A percentile compares a stretch with the other conserved stretches of the same genome.
These are phyloP conservation scores for Clarireedia sp. DNA, from an alignment of 2,329 filamentous ascomycete genomes.

Conservation along the genomic window DNA sequence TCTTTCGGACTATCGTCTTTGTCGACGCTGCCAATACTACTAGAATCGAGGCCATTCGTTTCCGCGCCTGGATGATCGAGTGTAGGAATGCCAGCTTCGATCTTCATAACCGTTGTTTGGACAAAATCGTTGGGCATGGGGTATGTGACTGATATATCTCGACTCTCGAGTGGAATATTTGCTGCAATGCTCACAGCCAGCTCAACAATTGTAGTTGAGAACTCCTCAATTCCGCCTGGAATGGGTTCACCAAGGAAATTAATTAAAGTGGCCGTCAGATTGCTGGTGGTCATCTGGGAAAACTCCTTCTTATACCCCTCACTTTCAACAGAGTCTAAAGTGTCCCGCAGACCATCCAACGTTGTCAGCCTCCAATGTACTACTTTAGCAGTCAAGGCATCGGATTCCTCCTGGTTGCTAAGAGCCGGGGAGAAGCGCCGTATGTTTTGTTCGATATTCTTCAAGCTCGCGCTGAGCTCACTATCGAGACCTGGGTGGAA, in stretches of 20 bases:
- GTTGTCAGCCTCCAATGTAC: constrained; percentile 92
- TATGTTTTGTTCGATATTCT: constrained; percentile 81
- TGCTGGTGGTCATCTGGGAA: constrained; percentile 60
- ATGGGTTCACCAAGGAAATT: constrained; percentile 69
- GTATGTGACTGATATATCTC: constrained; percentile 83
- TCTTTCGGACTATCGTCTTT: constrained; percentile 27
- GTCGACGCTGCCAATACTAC: constrained; percentile 25
- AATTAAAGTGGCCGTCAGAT: constrained; percentile 61
- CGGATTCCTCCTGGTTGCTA: constrained; percentile 76
- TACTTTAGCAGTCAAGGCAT: constrained; percentile 79
- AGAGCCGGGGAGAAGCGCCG: constrained; percentile 66
- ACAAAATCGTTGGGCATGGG: constrained; percentile 69
- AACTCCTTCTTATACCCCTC: constrained; percentile 60
- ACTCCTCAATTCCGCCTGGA: constrained; percentile 75
- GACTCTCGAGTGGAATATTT: constrained; percentile 82
- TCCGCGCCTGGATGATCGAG: constrained; percentile 38
- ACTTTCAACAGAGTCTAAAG: constrained; percentile 57
- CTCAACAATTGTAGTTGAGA: constrained; percentile 87
- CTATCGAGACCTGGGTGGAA: constrained; percentile 86
- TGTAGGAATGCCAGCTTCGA: constrained; percentile 60
- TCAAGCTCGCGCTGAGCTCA: constrained; percentile 68
- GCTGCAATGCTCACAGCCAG: constrained; percentile 77
- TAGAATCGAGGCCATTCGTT: constrained; percentile 23
- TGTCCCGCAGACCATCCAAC: constrained; percentile 74
- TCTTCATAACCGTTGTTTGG: constrained; percentile 70